Conservation (phyloP, 2,329 filamentous ascomycete species). For the Talaromyces rugulosus region DNA sequence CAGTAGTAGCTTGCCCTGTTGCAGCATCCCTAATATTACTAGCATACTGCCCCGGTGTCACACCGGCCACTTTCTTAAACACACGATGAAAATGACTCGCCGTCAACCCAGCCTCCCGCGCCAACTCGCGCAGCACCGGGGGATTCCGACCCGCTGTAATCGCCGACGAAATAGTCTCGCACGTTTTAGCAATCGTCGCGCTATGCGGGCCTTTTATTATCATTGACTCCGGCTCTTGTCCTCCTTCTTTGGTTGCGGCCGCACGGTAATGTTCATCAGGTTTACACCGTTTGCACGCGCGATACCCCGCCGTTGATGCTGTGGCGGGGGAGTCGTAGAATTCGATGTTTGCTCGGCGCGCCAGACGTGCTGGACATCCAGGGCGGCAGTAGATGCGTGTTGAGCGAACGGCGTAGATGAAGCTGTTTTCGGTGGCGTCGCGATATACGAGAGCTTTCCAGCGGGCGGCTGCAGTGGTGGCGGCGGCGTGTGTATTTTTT, state of each 20-base stretch:
- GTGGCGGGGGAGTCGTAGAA: slow-evolving; percentile 48
- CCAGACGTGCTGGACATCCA: slow-evolving; percentile 55
- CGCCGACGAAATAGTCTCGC: slow-evolving; percentile 21
- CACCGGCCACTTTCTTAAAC: slow-evolving; percentile 49
- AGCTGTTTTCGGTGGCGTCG: slow-evolving; percentile 42
- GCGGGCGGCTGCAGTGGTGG: slow-evolving; percentile 22
- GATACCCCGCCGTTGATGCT: slow-evolving; percentile 49
- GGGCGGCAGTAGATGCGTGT: slow-evolving; percentile 56
- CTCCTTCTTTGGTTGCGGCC: slow-evolving; percentile 17
- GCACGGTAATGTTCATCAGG: slow-evolving; percentile 33
- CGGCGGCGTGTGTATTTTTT: neutral
- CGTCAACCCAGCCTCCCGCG: slow-evolving; percentile 45
- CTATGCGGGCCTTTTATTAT: slow-evolving; percentile 20
- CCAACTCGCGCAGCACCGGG: slow-evolving; percentile 43
- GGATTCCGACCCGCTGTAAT: slow-evolving; percentile 20
- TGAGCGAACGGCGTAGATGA: slow-evolving; percentile 55
- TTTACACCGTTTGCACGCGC: slow-evolving; percentile 55
- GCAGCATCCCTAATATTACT: neutral
- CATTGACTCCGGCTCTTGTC: slow-evolving; percentile 23
- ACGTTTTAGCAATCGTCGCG: slow-evolving; percentile 17
- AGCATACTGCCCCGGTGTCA: slow-evolving; percentile 46
- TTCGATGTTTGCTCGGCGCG: slow-evolving; percentile 52
- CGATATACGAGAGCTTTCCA: slow-evolving; percentile 45
- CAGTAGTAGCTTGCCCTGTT: neutral
- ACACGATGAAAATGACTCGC: slow-evolving; percentile 53